Evolutionary conservation across 331 rosid genomes (phyloP).

Genomic region (Telfairia occidentalis): DNA sequence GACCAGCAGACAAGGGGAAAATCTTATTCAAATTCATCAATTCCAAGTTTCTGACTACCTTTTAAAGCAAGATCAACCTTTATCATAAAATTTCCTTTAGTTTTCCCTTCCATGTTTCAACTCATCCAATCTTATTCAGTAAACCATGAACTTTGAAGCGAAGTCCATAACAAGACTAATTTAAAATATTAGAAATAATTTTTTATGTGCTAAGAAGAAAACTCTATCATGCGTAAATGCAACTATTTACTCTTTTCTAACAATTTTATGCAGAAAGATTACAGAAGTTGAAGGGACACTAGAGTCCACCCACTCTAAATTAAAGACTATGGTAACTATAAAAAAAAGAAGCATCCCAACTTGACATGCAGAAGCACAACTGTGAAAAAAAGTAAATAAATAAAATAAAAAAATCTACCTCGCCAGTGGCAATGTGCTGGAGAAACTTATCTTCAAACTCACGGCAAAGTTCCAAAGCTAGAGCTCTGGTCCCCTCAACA

Average conservation of each 20-base stretch:
- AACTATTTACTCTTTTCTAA: not conserved
- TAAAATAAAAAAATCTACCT: constrained; percentile 39
- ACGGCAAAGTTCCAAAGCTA: constrained; percentile 95
- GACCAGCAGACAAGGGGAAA: not conserved
- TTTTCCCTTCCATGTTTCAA: not conserved
- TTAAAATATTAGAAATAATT: not conserved
- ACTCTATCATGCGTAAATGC: not conserved
- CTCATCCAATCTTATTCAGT: not conserved
- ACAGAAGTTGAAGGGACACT: not conserved
- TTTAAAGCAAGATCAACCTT: not conserved
- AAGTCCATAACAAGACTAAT: not conserved
- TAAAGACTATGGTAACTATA: not conserved
- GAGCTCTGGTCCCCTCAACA: constrained; percentile 90
- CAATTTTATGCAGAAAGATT: not conserved
- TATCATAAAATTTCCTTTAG: not conserved
- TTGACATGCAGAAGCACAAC: not conserved
- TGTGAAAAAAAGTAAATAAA: not conserved
- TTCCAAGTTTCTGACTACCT: not conserved
- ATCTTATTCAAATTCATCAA: not conserved
- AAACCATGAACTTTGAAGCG: not conserved
- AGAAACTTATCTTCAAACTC: constrained; percentile 98
- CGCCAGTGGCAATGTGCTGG: constrained; percentile 85
- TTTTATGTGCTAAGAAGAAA: not conserved
- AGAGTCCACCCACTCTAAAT: not conserved
- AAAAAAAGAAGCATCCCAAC: not conserved